These are phyloP conservation scores for Cardamine resedifolia DNA, from an alignment of 345 rosid genomes.

Conservation along the genomic window DNA sequence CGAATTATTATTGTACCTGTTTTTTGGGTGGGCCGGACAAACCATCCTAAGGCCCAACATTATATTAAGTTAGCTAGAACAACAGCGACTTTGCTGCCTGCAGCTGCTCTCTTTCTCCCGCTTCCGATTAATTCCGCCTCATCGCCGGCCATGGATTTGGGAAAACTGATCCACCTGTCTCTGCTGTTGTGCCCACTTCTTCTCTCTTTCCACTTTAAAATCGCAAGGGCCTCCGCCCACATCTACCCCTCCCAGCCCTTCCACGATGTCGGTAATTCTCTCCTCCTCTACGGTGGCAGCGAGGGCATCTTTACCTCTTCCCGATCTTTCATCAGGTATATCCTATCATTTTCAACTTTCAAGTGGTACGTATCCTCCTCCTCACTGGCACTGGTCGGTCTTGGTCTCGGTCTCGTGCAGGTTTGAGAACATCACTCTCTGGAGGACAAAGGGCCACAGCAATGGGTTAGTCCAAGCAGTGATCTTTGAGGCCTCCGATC, in stretches of 20 bases:
- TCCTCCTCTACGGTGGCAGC: slow-evolving; percentile 94
- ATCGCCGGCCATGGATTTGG: slow-evolving; percentile 44
- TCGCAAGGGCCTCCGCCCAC: slow-evolving; percentile 66
- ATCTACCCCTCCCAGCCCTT: slow-evolving; percentile 59
- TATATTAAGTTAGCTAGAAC: slow-evolving; percentile 9
- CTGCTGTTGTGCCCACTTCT: slow-evolving; percentile 31
- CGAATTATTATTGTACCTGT: not conserved
- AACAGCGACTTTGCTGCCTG: slow-evolving; percentile 10
- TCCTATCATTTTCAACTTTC: too few species aligned
- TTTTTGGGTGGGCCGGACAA: not conserved
- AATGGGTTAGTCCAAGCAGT: slow-evolving; percentile 77
- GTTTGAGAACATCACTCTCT: slow-evolving; percentile 75
- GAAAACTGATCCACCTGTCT: not conserved
- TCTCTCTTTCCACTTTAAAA: slow-evolving; percentile 24
- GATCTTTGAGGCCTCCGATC: slow-evolving; percentile 90
- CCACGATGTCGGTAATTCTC: slow-evolving; percentile 79
- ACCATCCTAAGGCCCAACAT: slow-evolving; percentile 3
- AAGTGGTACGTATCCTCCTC: too few species aligned
- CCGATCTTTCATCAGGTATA: slow-evolving; percentile 63
- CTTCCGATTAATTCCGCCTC: too few species aligned
- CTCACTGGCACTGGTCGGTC: too few species aligned
- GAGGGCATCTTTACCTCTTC: slow-evolving; percentile 70
- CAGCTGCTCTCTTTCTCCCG: slow-evolving; percentile 27
- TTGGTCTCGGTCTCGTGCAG: slow-evolving; percentile 47
- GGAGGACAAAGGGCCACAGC: slow-evolving; percentile 57